phyloP scores from a whole-genome alignment of 305 asterid species.

The Striga hermonthica region DNA sequence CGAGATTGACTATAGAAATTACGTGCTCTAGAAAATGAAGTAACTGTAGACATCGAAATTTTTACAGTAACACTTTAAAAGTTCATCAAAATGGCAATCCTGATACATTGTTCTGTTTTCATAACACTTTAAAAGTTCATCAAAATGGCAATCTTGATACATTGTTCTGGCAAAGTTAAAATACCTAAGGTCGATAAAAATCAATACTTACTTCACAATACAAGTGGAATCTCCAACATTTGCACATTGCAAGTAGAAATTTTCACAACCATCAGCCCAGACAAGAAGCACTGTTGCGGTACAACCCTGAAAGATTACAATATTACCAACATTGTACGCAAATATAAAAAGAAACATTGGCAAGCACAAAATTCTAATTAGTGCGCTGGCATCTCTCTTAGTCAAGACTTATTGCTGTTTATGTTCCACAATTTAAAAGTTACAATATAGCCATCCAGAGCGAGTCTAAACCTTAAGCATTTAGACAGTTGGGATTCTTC shows the following conservation, averaged over 20 bases:
- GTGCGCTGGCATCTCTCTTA: neutral
- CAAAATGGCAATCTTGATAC: conserved; percentile 14
- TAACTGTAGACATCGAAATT: too few relatives aligned
- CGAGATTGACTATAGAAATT: neutral
- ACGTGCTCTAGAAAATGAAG: neutral
- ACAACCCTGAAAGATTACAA: conserved; percentile 76
- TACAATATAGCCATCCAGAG: neutral
- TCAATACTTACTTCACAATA: conserved; percentile 63
- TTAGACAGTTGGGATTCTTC: conserved; percentile 17
- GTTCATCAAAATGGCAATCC: neutral
- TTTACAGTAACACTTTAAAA: conserved; percentile 15
- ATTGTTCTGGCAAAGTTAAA: conserved; percentile 17
- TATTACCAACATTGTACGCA: conserved; percentile 30
- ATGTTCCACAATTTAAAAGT: neutral
- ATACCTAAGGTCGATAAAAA: conserved; percentile 29
- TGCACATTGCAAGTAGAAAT: conserved; percentile 86
- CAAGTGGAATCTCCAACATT: conserved; percentile 99
- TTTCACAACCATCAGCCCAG: conserved; percentile 68
- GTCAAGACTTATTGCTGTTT: neutral
- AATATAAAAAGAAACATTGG: conserved; percentile 25
- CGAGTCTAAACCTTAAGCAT: neutral
- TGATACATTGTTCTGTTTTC: too few relatives aligned
- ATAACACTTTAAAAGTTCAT: neutral
- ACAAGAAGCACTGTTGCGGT: conserved; percentile 92
- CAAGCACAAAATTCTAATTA: conserved; percentile 15